Percentiles rank a stretch among this genome's conserved stretches.
phyloP scores from a whole-genome alignment of 108 stramenopile genomes.

The Chaetoceros tenuissimus region DNA sequence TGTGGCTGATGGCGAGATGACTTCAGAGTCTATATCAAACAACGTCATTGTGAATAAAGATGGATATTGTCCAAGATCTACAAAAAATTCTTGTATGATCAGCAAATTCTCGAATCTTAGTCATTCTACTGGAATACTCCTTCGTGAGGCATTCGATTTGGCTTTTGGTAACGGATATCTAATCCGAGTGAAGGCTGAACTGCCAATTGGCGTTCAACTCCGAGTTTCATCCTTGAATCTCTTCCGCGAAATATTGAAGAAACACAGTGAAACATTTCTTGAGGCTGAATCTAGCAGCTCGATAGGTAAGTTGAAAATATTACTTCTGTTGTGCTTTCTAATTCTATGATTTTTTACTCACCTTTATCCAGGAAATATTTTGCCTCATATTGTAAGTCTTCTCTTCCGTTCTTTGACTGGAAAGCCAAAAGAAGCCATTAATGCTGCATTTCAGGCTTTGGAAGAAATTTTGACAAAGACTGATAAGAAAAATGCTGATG shows the following conservation, averaged over 20 bases:
- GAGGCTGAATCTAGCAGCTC: slow-evolving; percentile 54
- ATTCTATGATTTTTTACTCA: background rate
- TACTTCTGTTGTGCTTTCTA: background rate
- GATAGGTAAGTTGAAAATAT: slow-evolving; percentile 32
- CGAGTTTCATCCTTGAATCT: slow-evolving; percentile 61
- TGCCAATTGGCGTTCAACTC: slow-evolving; percentile 63
- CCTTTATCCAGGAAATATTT: slow-evolving; percentile 47
- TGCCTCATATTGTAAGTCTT: slow-evolving; percentile 73
- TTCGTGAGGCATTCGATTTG: background rate
- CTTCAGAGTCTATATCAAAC: slow-evolving; percentile 33
- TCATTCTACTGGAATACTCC: background rate
- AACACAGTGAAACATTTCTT: slow-evolving; percentile 57
- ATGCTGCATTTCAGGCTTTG: slow-evolving; percentile 55
- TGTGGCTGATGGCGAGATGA: slow-evolving; percentile 83
- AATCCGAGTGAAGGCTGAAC: slow-evolving; percentile 33
- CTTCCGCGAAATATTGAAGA: slow-evolving; percentile 52
- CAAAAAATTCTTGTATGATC: background rate
- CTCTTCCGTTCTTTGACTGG: slow-evolving; percentile 79
- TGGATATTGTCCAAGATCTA: background rate
- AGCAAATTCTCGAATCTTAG: background rate
- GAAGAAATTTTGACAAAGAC: slow-evolving; percentile 53
- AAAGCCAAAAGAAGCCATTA: slow-evolving; percentile 36
- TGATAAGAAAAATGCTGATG: slow-evolving; percentile 26
- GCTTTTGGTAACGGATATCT: slow-evolving; percentile 43
- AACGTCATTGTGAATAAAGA: slow-evolving; percentile 61